phyloP scores from a whole-genome alignment of 2,329 filamentous ascomycete species.

The Parastagonospora avenae region DNA sequence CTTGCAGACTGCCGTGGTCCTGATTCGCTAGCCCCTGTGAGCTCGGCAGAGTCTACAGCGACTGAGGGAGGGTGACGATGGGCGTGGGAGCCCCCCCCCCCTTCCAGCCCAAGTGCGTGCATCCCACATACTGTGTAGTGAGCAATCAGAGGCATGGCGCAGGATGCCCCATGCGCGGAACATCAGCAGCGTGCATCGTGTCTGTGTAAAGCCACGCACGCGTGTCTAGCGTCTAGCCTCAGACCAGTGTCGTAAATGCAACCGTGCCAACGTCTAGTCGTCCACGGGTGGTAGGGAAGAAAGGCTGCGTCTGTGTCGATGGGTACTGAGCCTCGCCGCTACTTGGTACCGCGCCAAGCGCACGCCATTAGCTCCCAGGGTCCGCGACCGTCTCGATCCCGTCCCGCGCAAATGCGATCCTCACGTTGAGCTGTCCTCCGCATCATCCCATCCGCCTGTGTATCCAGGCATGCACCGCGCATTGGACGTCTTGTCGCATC shows the following conservation, averaged over 20 bases:
- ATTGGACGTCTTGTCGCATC: constrained; percentile 12
- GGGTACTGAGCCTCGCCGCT: not conserved
- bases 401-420: not conserved
- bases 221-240: too few relatives aligned
- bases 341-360: not conserved
- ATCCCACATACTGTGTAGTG: too few relatives aligned
- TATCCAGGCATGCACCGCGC: constrained; percentile 22
- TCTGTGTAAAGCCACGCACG: too few relatives aligned
- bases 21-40: constrained; percentile 5
- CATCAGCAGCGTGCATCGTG: too few relatives aligned
- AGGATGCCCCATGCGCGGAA: too few relatives aligned
- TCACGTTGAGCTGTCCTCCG: constrained; percentile 10
- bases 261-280: too few relatives aligned
- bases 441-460: constrained; percentile 7
- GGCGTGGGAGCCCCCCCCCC: not conserved
- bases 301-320: too few relatives aligned
- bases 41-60: constrained; percentile 1
- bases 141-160: too few relatives aligned
- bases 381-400: not conserved
- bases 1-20: not conserved
- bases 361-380: not conserved
- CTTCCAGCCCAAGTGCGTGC: too few relatives aligned
- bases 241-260: too few relatives aligned
- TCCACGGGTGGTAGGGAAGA: too few relatives aligned
- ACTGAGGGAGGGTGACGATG: constrained; percentile 1